Evolutionary conservation across 2,329 filamentous ascomycete species (phyloP).

Genomic region (Ceratocystis huliohia): DNA sequence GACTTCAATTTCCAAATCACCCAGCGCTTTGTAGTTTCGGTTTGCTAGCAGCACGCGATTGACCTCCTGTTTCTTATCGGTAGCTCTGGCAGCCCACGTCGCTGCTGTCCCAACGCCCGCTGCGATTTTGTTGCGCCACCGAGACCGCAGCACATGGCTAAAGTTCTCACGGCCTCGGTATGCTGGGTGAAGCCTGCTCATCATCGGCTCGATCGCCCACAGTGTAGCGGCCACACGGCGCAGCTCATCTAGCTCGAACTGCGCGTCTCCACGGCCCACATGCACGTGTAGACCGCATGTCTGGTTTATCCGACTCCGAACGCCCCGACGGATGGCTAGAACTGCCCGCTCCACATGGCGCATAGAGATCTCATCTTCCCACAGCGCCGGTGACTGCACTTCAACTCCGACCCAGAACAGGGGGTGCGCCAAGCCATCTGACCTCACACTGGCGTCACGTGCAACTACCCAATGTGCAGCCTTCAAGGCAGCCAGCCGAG

Average conservation of each 20-base stretch:
- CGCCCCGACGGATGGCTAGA: conserved; percentile 26
- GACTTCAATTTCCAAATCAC: neutral
- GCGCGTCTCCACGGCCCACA: conserved; percentile 28
- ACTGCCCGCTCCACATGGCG: conserved; percentile 27
- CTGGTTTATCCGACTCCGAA: conserved; percentile 28
- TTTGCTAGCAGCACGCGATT: neutral
- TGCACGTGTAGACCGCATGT: conserved; percentile 31
- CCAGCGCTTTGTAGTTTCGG: neutral
- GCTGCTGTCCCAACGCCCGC: neutral
- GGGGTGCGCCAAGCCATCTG: neutral
- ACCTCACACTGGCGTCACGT: neutral
- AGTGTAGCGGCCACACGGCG: conserved; percentile 28
- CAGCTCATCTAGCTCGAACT: conserved; percentile 25
- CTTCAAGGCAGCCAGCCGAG: neutral
- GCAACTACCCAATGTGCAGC: conserved; percentile 9
- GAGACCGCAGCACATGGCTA: conserved; percentile 12
- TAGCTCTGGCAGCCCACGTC: neutral
- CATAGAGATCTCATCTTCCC: conserved; percentile 25
- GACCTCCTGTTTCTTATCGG: neutral
- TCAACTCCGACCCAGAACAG: conserved; percentile 26
- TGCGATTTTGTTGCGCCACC: conserved; percentile 2
- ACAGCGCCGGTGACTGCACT: conserved; percentile 28
- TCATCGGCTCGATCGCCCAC: conserved; percentile 29
- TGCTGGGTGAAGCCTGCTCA: conserved; percentile 29
- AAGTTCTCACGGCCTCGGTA: conserved; percentile 24